phyloP scores from a whole-genome alignment of 208 protist species.

The Trypanosoma cruzi region DNA sequence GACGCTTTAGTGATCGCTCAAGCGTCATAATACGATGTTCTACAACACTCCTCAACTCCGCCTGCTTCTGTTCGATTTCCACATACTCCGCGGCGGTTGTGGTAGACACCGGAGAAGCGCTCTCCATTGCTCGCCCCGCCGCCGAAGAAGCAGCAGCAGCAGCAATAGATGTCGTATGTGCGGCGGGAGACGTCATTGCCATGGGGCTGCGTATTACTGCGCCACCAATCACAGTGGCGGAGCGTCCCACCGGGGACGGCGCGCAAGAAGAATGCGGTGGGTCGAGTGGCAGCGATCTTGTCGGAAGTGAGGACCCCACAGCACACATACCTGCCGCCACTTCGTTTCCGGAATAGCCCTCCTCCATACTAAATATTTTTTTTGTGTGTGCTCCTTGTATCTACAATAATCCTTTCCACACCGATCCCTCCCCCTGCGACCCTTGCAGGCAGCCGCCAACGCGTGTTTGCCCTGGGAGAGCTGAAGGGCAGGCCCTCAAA shows the following conservation, averaged over 20 bases:
- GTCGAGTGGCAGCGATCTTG: background rate
- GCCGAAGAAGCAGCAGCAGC: background rate
- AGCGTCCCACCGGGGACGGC: constrained; percentile 11
- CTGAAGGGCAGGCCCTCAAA: background rate
- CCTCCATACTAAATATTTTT: background rate
- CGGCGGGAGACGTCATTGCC: constrained; percentile 4
- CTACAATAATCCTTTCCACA: background rate
- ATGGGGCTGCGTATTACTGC: constrained; percentile 32
- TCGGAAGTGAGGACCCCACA: background rate
- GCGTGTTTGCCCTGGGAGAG: background rate
- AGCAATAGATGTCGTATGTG: background rate
- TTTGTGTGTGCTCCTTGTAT: background rate
- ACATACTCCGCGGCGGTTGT: constrained; percentile 52
- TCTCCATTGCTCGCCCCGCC: background rate
- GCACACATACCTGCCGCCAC: background rate
- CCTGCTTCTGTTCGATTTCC: constrained; percentile 85
- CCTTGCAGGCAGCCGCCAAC: background rate
- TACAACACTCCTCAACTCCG: constrained; percentile 77
- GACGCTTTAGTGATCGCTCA: constrained; percentile 52
- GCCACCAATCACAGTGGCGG: background rate
- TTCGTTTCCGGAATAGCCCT: background rate
- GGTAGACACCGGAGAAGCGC: constrained; percentile 15
- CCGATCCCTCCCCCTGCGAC: background rate
- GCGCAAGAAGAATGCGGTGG: background rate
- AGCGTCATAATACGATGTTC: constrained; percentile 74